Conservation (phyloP, 768 basidiomycete species). For the Mycena kentingensis region DNA sequence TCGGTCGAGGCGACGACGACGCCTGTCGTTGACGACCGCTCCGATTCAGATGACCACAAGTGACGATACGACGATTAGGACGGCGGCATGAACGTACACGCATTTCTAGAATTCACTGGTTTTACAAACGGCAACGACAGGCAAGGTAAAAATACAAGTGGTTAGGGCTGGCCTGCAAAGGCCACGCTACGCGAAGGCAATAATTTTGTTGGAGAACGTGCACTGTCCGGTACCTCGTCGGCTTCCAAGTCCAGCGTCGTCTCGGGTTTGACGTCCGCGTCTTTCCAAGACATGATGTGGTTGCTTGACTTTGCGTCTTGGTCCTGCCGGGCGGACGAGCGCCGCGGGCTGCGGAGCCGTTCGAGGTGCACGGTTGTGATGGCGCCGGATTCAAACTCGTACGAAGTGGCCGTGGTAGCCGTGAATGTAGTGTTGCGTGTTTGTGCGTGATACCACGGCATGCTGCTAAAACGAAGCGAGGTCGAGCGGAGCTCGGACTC, state of each 20-base stretch:
- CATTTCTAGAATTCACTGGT: too few species aligned
- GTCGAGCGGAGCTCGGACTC: neutral
- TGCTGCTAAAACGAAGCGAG: constrained; percentile 8
- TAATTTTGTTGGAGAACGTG: neutral
- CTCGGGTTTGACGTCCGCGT: neutral
- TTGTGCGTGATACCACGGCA: constrained; percentile 2
- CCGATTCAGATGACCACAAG: neutral
- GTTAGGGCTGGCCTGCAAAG: neutral
- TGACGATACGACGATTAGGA: neutral
- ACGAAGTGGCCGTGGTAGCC: neutral
- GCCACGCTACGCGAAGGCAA: neutral
- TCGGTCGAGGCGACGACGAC: neutral
- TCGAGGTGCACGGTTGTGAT: neutral
- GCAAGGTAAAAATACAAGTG: neutral
- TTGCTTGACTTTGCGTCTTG: neutral
- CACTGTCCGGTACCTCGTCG: neutral
- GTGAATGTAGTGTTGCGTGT: constrained; percentile 1
- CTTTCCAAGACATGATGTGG: neutral
- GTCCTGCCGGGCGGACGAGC: too few species aligned
- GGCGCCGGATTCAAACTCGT: neutral
- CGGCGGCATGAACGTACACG: too few species aligned
- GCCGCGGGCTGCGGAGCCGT: neutral
- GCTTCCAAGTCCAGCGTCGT: neutral
- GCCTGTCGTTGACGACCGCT: too few species aligned
- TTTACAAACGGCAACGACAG: too few species aligned